Evolutionary conservation across 768 basidiomycete genomes (phyloP).

Genomic region (Agrocybe praecox): DNA sequence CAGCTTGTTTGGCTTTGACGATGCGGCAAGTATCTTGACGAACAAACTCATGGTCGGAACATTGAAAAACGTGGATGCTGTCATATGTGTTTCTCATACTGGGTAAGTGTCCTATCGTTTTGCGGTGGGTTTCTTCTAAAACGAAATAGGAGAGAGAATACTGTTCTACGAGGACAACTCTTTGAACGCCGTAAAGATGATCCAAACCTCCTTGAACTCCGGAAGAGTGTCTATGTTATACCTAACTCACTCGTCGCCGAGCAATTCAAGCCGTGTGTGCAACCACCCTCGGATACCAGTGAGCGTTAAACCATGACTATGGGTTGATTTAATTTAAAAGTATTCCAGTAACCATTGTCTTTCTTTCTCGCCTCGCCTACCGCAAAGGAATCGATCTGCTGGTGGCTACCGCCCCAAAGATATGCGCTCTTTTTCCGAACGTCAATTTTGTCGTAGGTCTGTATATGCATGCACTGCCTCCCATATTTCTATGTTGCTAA

Average conservation of each 20-base stretch:
- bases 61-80: slow-evolving; percentile 89
- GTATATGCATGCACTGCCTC: slow-evolving; percentile 32
- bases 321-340: slow-evolving; percentile 37
- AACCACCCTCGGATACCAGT: slow-evolving; percentile 58
- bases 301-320: slow-evolving; percentile 18
- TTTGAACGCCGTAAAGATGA: slow-evolving; percentile 54
- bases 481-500: neutral
- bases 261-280: slow-evolving; percentile 73
- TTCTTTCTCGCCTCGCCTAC: slow-evolving; percentile 89
- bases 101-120: slow-evolving; percentile 56
- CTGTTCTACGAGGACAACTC: slow-evolving; percentile 83
- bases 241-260: slow-evolving; percentile 91
- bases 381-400: slow-evolving; percentile 96
- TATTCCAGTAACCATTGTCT: slow-evolving; percentile 92
- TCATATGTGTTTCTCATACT: slow-evolving; percentile 96
- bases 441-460: slow-evolving; percentile 88
- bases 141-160: slow-evolving; percentile 89
- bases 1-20: slow-evolving; percentile 94
- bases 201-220: slow-evolving; percentile 45
- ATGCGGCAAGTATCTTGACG: slow-evolving; percentile 95
- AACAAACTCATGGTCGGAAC: slow-evolving; percentile 92
- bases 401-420: slow-evolving; percentile 87
- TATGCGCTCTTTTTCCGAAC: slow-evolving; percentile 83
- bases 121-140: neutral
- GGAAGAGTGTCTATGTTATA: slow-evolving; percentile 82